phyloP scores from a whole-genome alignment of 768 basidiomycete species.

The Podaxis pistillaris region DNA sequence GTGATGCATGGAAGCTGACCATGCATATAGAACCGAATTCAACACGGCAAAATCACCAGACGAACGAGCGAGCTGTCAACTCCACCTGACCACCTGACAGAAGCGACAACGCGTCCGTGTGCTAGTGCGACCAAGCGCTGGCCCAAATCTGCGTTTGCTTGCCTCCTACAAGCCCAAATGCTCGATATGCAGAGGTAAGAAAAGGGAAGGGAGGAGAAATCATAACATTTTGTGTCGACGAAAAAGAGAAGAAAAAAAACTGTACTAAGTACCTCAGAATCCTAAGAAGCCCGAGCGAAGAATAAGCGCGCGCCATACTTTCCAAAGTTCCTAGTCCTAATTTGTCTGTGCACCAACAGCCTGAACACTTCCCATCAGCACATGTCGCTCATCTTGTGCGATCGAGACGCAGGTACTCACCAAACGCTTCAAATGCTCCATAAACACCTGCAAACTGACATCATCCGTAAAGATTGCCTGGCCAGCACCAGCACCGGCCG shows the following conservation, averaged over 20 bases:
- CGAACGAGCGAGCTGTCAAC: too few relatives aligned
- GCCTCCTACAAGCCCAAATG: not conserved
- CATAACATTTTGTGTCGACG: slow-evolving; percentile 2
- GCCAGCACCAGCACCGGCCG: slow-evolving; percentile 63
- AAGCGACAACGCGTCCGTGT: too few relatives aligned
- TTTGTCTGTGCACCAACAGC: slow-evolving; percentile 32
- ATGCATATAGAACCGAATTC: too few relatives aligned
- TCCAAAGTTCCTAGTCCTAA: slow-evolving; percentile 15
- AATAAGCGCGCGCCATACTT: too few relatives aligned
- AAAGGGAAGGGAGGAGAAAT: not conserved
- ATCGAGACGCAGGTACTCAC: slow-evolving; percentile 39
- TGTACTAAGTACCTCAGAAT: not conserved
- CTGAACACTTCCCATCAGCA: slow-evolving; percentile 12
- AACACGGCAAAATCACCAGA: too few relatives aligned
- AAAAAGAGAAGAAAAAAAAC: not conserved
- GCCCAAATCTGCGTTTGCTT: not conserved
- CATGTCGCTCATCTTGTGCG: not conserved
- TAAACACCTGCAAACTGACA: slow-evolving; percentile 95
- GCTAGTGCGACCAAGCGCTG: too few relatives aligned
- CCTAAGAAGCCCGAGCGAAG: not conserved
- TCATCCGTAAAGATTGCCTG: slow-evolving; percentile 99
- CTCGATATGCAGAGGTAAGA: not conserved
- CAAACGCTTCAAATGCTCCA: slow-evolving; percentile 95
- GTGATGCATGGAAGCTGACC: too few relatives aligned
- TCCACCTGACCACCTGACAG: too few relatives aligned